Evolutionary conservation across 2,329 filamentous ascomycete species (phyloP), one percentile per base, ranked within the genome.

Genomic region (Aspergillus novofumigatus): DNA sequence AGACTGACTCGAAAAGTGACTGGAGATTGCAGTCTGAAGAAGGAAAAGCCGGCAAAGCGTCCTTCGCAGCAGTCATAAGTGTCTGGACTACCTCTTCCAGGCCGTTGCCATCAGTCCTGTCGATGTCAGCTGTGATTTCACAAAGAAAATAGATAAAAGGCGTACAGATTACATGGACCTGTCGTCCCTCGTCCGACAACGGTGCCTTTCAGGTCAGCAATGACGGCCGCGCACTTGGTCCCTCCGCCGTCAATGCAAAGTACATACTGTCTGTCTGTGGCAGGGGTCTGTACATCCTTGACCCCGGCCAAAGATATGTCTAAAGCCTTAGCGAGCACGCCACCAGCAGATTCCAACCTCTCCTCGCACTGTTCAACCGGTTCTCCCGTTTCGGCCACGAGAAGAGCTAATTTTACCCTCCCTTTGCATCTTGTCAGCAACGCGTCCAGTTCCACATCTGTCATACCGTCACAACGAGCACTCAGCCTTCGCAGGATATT

Each of bases 231-330:
- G 57, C 75, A 77, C 58, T 77, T 77, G 3, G 68, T 76, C 0
- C 75, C 76, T 17, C 77, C 77, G 0, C 75, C 76, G 62, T 79
- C 76, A 20, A 78, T 68, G 41, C 75, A 77, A 1, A 78, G 63
- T 3, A 72, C 66, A 29, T 65, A 61, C 1, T 25, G 35, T 14
- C 48, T n/a, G 6, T 32, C 5, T 8, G 25, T 8, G 0, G 11
- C 3, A 49, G 25, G 3, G 17, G 17, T 6, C 9, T 21, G 20
- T 1, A 9, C 26, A 35, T 28, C 3, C 7, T 10, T 6, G 21
- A 26, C 25, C 25, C 5, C 25, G 25, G 1, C 6, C 35, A 25
- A 20, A 52, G 9, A 50, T 45, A 10, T 49, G 56, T 62, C 62
- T 47, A 63, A 59, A 23, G 65, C 66, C 8, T 59, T 59, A 0